Evolutionary conservation across 352 stramenopile species (phyloP).

Genomic region (Pythium oligandrum): DNA sequence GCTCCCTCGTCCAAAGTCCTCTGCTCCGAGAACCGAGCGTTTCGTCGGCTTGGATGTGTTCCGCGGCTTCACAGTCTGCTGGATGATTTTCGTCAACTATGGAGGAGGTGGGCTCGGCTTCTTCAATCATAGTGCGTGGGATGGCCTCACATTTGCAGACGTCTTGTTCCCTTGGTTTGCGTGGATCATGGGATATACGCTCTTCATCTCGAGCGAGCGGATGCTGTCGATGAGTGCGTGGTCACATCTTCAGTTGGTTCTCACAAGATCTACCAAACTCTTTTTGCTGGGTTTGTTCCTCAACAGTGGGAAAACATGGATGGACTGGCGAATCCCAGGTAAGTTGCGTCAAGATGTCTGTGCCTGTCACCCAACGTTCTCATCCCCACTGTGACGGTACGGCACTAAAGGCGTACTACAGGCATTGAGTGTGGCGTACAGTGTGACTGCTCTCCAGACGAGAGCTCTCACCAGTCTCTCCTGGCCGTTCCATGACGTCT

Average conservation of each 20-base stretch:
- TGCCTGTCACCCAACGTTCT: conserved; percentile 3
- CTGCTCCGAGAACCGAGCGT: conserved; percentile 10
- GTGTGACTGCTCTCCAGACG: conserved; percentile 20
- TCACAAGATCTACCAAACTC: conserved; percentile 36
- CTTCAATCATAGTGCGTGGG: conserved; percentile 74
- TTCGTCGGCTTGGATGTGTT: conserved; percentile 59
- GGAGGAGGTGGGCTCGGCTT: conserved; percentile 57
- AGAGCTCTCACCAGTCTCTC: too few species aligned
- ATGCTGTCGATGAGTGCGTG: conserved; percentile 21
- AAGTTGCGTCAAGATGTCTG: background rate
- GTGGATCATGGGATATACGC: conserved; percentile 80
- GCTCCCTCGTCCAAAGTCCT: background rate
- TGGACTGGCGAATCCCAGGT: conserved; percentile 62
- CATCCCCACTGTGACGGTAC: background rate
- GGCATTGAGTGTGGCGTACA: conserved; percentile 46
- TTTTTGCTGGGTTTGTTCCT: conserved; percentile 66
- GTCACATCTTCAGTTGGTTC: too few species aligned
- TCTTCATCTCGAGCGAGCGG: conserved; percentile 6
- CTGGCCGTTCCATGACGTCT: background rate
- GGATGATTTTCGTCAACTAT: conserved; percentile 90
- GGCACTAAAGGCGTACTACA: conserved; percentile 54
- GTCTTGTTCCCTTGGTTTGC: conserved; percentile 82
- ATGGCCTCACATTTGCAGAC: conserved; percentile 72
- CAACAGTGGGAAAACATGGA: conserved; percentile 55
- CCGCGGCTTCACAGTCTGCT: conserved; percentile 60